phyloP scores from a whole-genome alignment of 164 flowering plant species.

The Protea cynaroides region DNA sequence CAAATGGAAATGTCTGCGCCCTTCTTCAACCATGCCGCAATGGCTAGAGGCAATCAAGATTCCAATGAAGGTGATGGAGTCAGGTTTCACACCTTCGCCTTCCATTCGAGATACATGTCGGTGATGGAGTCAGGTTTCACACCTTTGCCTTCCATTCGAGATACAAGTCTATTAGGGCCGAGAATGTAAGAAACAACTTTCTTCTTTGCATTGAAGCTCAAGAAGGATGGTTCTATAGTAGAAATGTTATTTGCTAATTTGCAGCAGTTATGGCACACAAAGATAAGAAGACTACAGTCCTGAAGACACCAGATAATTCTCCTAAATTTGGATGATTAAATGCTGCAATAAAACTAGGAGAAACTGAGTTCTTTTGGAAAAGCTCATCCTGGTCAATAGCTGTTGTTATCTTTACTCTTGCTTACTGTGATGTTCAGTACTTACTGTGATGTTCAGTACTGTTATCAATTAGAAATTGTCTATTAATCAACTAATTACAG shows the following conservation, averaged over 20 bases:
- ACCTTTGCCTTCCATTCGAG: no score
- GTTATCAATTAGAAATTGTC: no score
- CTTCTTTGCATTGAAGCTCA: constrained; percentile 82
- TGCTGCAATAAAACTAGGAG: not conserved
- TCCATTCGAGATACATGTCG: no score
- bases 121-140: no score
- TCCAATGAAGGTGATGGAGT: constrained; percentile 23
- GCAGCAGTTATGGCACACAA: constrained; percentile 52
- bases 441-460: no score
- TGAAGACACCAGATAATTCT: constrained; percentile 83
- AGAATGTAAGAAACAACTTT: constrained; percentile 56
- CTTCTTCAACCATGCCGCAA: constrained; percentile 56
- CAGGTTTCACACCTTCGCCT: constrained; percentile 13
- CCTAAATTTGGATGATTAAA: constrained; percentile 53
- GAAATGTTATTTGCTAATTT: constrained; percentile 65
- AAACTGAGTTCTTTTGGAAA: no score
- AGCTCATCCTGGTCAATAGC: constrained; percentile 8
- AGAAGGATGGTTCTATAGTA: constrained; percentile 56
- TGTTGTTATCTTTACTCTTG: constrained; percentile 8
- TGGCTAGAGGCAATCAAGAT: constrained; percentile 64
- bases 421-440: no score
- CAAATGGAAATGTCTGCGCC: constrained; percentile 37
- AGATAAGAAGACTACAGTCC: constrained; percentile 24
- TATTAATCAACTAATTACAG: no score
- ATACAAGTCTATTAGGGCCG: no score